Evolutionary conservation across 768 basidiomycete genomes (phyloP), one percentile per base, ranked within the genome.

Genomic region (Lentinula sp.): DNA sequence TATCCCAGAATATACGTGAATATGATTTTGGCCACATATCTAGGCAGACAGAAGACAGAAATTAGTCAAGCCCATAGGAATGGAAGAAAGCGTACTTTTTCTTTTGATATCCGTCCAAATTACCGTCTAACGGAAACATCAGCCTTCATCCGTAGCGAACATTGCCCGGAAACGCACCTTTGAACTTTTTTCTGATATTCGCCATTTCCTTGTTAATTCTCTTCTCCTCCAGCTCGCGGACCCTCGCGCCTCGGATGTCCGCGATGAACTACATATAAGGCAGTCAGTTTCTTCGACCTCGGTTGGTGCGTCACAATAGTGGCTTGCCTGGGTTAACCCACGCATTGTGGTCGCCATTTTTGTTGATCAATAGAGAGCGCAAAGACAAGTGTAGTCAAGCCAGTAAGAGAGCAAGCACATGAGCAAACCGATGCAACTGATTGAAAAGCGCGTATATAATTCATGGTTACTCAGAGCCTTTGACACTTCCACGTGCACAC

Each of bases 131-230:
- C 40, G 64, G 58, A 43, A n/a, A 34, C 31, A 43, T 62, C 50
- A 63, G 32, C 48, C 31, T 46, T 37, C 6, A 34, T 39, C 35
- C 13, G n/a, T 31, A 18, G 6, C 28, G 18, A 34, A 54, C 32
- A n/a, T 34, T 35, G 42, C 45, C 57, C 56, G 32, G 49, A 45
- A 16, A 18, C 69, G 56, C 52, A 91, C 95, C 93, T 82, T 98
- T 98, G 81, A 99, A 98, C 74, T 96, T 94, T 80, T 97, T 96
- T 63, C 97, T 82, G 64, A 99, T 99, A 68, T 99, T 98, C 0
- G 97, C 97, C 97, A 99, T 98, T 77, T 99, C 97, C 75, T 98
- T 95, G 78, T 99, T 99, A 67, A 99, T 97, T 59, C 97, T 80
- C 76, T 98, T 98, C 81, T 98, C 96, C 71, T 99, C 97, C 57